Evolutionary conservation across 257 asterid genomes (phyloP), one percentile per base, ranked within the genome.

Genomic region (Petunia secreta): DNA sequence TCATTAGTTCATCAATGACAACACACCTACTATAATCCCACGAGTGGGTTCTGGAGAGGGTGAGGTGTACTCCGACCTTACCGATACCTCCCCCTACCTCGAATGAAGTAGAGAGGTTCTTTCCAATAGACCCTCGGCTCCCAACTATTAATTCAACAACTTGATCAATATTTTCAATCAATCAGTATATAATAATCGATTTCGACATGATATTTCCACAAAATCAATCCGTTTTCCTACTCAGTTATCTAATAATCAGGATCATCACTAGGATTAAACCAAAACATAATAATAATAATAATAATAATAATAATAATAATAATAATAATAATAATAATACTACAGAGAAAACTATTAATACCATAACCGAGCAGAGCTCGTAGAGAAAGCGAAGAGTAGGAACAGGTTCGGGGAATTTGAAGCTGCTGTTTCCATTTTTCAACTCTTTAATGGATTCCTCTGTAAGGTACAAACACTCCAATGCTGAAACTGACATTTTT

Each of bases 351-450:
- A 44, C 34, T 59, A 78, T 8, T 2, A 67, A 82, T 89, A 94
- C 98, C 98, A 87, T 80, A 68, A 84, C 79, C 90, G 85, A 89
- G 88, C 97, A 90, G 37, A 94, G 96, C 83, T 94, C 98, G 67
- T 89, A 91, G 68, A 94, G 92, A 82, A 94, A 94, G 25, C 98
- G 98, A 63, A 93, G 92, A 78, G 90, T 83, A 15, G 91, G 93
- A 41, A 84, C 91, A 6, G 96, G 88, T 59, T 85, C 75, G 37
- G 96, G 84, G 82, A 94, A 89, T 73, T 86, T 93, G 89, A 89
- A 94, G 85, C 75, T 89, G 16, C 89, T 79, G 85, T 91, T 93
- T 9, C 95, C 86, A 85, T 81, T 86, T 63, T 91, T 93, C 71
- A 91, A 89, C 88, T 94, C 98, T 79, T 82, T 90, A 77, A 91